Conservation (phyloP, 768 basidiomycete genomes). For the Cystofilobasidium ferigula region DNA sequence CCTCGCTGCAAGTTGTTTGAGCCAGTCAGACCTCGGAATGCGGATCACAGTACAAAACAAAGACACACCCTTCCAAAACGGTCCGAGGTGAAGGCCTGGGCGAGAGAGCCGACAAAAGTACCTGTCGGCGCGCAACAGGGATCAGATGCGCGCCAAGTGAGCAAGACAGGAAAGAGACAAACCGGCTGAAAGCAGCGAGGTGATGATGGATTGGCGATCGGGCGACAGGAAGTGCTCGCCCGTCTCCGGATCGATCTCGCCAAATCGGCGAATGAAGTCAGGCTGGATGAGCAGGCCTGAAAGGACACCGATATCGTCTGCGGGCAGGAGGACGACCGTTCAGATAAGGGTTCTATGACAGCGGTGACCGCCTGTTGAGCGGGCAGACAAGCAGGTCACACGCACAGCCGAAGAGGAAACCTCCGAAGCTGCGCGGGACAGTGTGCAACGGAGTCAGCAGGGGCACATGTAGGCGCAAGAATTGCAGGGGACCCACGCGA, state of each 20-base stretch:
- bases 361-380: too few species aligned
- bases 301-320: neutral
- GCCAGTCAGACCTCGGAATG: too few species aligned
- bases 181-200: constrained; percentile 45
- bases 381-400: too few species aligned
- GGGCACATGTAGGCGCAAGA: neutral
- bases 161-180: neutral
- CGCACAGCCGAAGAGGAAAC: too few species aligned
- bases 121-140: constrained; percentile 47
- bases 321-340: too few species aligned
- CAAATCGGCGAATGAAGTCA: constrained; percentile 62
- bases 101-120: constrained; percentile 42
- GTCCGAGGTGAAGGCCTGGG: constrained; percentile 64
- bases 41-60: too few species aligned
- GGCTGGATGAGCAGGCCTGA: constrained; percentile 65
- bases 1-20: constrained; percentile 41
- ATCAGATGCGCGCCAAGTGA: neutral
- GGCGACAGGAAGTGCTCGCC: constrained; percentile 48
- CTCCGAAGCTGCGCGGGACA: too few species aligned
- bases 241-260: constrained; percentile 45
- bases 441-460: neutral
- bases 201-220: constrained; percentile 63
- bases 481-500: neutral
- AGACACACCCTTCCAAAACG: constrained; percentile 47
- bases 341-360: too few species aligned